Conservation (phyloP, 1,139 yeast species). For the Blastobotrys elegans region DNA sequence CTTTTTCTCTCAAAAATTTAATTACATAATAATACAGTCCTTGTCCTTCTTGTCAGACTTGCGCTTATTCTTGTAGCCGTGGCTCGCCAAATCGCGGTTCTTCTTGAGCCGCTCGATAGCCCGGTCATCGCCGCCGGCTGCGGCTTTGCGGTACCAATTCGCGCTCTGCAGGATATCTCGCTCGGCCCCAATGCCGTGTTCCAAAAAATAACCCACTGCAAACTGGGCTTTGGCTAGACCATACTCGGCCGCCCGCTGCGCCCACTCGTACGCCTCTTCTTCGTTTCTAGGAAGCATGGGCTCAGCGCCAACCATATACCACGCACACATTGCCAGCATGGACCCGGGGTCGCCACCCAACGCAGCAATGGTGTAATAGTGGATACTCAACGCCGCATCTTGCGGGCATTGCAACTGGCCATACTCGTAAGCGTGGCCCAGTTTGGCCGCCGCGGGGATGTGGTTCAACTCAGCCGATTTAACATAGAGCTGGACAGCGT, state of each 20-base stretch:
- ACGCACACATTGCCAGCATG: constrained; percentile 92
- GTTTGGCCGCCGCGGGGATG: constrained; percentile 67
- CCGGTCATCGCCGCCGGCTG: constrained; percentile 64
- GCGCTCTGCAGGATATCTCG: constrained; percentile 54
- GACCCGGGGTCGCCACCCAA: constrained; percentile 81
- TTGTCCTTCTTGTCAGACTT: constrained; percentile 23
- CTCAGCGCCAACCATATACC: constrained; percentile 91
- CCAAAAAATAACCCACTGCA: constrained; percentile 79
- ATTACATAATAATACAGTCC: constrained; percentile 41
- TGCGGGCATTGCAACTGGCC: constrained; percentile 74
- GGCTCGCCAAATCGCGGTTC: constrained; percentile 18
- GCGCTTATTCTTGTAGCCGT: constrained; percentile 15
- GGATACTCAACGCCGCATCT: constrained; percentile 81
- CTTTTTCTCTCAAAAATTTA: not conserved
- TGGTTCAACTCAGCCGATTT: constrained; percentile 90
- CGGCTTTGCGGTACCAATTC: constrained; percentile 73
- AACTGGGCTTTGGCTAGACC: constrained; percentile 81
- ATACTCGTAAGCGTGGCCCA: constrained; percentile 80
- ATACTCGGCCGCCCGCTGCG: constrained; percentile 71
- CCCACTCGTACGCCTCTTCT: constrained; percentile 92
- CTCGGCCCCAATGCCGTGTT: constrained; percentile 82
- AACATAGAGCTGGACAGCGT: constrained; percentile 81
- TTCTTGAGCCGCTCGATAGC: constrained; percentile 41
- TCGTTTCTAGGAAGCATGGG: constrained; percentile 76
- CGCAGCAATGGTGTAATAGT: constrained; percentile 90